A percentile compares a stretch with the other conserved stretches of the same genome.
These are phyloP conservation scores for Medicago lupulina DNA, from an alignment of 306 rosid genomes.

Conservation along the genomic window DNA sequence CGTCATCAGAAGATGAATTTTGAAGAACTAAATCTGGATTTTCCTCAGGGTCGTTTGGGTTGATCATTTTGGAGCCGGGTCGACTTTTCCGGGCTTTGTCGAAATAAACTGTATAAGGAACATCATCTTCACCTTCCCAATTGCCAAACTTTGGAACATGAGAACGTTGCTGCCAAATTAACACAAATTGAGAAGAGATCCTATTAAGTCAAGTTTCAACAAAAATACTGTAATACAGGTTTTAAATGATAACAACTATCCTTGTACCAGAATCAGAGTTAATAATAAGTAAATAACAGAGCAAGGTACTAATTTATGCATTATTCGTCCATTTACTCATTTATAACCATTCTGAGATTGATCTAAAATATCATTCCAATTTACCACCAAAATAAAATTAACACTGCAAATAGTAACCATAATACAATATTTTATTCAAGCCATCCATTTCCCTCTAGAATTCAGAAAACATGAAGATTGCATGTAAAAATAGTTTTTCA, in stretches of 20 bases:
- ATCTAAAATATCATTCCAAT: neutral
- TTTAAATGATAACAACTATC: neutral
- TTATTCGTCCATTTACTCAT: neutral
- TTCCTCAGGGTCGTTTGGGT: constrained; percentile 89
- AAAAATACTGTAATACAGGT: constrained; percentile 33
- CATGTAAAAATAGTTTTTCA: neutral
- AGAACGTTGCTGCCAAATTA: constrained; percentile 75
- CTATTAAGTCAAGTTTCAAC: constrained; percentile 37
- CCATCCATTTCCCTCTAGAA: constrained; percentile 1
- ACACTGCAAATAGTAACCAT: neutral
- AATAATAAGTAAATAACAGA: neutral
- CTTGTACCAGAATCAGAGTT: neutral
- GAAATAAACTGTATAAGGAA: constrained; percentile 89
- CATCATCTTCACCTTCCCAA: constrained; percentile 84
- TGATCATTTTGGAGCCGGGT: constrained; percentile 66
- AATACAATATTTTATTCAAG: constrained; percentile 11
- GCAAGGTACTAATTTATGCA: neutral
- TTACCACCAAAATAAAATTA: neutral
- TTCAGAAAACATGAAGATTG: neutral
- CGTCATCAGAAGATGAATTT: constrained; percentile 49
- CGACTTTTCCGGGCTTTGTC: constrained; percentile 89
- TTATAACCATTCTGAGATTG: neutral
- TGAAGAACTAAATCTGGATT: constrained; percentile 56
- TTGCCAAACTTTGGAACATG: constrained; percentile 91
- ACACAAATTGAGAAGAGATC: constrained; percentile 45